Base-by-base conservation (phyloP, 139 green algal species). In the Closterium sp. region DNA sequence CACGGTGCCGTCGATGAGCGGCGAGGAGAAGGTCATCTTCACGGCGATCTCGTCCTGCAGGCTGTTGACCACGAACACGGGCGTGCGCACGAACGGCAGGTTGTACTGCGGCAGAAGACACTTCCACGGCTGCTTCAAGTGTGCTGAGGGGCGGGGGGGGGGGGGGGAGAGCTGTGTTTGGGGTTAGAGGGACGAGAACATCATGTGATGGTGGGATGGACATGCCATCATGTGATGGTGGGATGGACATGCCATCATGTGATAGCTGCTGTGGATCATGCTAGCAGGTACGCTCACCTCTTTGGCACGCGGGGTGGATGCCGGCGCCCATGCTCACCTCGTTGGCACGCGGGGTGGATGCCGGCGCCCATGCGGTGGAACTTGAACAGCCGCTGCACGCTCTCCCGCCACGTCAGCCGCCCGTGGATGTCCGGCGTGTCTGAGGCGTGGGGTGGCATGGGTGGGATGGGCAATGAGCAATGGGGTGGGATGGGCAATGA, bases 401-500 rank as follows among this genome's bases (percentile, higher is more conserved):
- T 32, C 83, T 86, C 19, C 83, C 30, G 83, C 30, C 30, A 86
- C 83, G 83, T 34, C 83, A 86, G 30, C 83, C 30, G 83, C 30
- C 83, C 83, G 21, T 32, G 30, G n/a, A 86, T 86, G 83, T 86
- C 83, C 83, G 83, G 30, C 83, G 83, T 86, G 30, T 86, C 83
- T 86, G 83, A 21, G 30, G 30, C 28, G 55, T 12, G 55, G 55
- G 55, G 55, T 12, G 12, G 23, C 16, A 9, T 32, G 30, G 30
- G 6, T 21, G 12, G 9, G 55, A 32, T 33, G 30, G 30, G 83
- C 28, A 86, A 7, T 1, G 28, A 19, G 1, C 2, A 7, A 33
- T 86, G 83, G 30, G 12, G 16, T 83, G 10, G 83, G 30, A 32
- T 33, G 30, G 83, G 23, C 4, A 6, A 76, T 76, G 55, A 19